Evolutionary conservation across 805 yeast species (phyloP).

Genomic region (Ogataea glucozyma): DNA sequence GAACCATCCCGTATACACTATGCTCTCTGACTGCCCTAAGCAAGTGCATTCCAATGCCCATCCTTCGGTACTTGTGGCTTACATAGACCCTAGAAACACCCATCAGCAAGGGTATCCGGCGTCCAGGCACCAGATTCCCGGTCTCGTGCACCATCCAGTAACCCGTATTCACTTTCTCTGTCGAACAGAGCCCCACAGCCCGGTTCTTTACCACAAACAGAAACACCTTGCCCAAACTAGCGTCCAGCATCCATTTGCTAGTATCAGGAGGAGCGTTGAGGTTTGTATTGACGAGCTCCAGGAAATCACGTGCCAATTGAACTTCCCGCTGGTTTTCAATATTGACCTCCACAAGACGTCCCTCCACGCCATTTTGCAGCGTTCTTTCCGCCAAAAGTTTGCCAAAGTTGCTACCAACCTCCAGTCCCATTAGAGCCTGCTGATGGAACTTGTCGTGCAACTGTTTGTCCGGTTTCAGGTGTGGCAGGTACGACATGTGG

Average conservation of each 20-base stretch:
- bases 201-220: slow-evolving; percentile 43
- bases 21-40: slow-evolving; percentile 44
- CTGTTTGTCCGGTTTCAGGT: slow-evolving; percentile 42
- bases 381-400: slow-evolving; percentile 9
- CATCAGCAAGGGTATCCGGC: slow-evolving; percentile 38
- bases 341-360: slow-evolving; percentile 38
- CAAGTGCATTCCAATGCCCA: slow-evolving; percentile 50
- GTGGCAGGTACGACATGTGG: slow-evolving; percentile 52
- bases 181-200: slow-evolving; percentile 58
- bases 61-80: slow-evolving; percentile 44
- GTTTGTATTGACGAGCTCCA: slow-evolving; percentile 58
- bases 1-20: slow-evolving; percentile 49
- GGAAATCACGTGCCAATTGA: slow-evolving; percentile 39
- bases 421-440: slow-evolving; percentile 36
- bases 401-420: slow-evolving; percentile 13
- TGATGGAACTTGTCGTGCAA: slow-evolving; percentile 56
- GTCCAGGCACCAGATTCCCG: slow-evolving; percentile 50
- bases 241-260: slow-evolving; percentile 24
- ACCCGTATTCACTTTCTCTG: slow-evolving; percentile 48
- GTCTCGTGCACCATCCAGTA: slow-evolving; percentile 62
- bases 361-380: slow-evolving; percentile 11
- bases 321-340: slow-evolving; percentile 35
- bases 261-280: slow-evolving; percentile 53
- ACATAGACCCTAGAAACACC: slow-evolving; percentile 56
- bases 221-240: slow-evolving; percentile 46